Conservation (phyloP, 352 stramenopile species). For the Phytophthora aleatoria region DNA sequence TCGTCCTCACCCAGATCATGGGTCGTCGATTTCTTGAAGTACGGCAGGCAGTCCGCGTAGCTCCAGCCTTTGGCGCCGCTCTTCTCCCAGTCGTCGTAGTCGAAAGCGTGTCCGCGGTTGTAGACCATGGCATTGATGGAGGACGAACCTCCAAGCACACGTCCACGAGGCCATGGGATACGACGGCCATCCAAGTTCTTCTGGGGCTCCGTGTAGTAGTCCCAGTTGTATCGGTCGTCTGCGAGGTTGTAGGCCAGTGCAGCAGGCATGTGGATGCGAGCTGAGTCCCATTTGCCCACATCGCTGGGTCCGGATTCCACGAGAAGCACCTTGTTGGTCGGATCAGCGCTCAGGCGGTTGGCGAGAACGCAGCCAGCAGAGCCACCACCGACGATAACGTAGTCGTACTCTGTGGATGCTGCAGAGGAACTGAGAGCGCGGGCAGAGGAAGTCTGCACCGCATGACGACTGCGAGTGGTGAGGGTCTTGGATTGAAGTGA, state of each 20-base stretch:
- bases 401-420: slow-evolving; percentile 69
- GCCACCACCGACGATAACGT: slow-evolving; percentile 91
- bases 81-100: slow-evolving; percentile 83
- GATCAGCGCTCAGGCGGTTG: slow-evolving; percentile 83
- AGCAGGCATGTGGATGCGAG: slow-evolving; percentile 84
- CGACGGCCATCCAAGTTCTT: slow-evolving; percentile 73
- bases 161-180: slow-evolving; percentile 75
- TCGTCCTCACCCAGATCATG: slow-evolving; percentile 66
- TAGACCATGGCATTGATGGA: slow-evolving; percentile 91
- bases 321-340: slow-evolving; percentile 80
- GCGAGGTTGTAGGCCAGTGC: slow-evolving; percentile 79
- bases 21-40: slow-evolving; percentile 78
- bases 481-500: slow-evolving; percentile 12
- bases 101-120: slow-evolving; percentile 76
- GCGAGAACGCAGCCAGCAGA: slow-evolving; percentile 91
- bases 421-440: slow-evolving; percentile 34
- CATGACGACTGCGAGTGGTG: neutral
- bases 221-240: slow-evolving; percentile 86
- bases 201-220: slow-evolving; percentile 81
- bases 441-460: neutral
- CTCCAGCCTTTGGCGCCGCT: slow-evolving; percentile 73
- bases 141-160: slow-evolving; percentile 87
- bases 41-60: slow-evolving; percentile 82
- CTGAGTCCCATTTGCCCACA: slow-evolving; percentile 74
- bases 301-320: slow-evolving; percentile 89